Percentiles rank a stretch among this genome's conserved stretches.
phyloP scores from a whole-genome alignment of 2,329 filamentous ascomycete species.

The Fusarium marasasianum region DNA sequence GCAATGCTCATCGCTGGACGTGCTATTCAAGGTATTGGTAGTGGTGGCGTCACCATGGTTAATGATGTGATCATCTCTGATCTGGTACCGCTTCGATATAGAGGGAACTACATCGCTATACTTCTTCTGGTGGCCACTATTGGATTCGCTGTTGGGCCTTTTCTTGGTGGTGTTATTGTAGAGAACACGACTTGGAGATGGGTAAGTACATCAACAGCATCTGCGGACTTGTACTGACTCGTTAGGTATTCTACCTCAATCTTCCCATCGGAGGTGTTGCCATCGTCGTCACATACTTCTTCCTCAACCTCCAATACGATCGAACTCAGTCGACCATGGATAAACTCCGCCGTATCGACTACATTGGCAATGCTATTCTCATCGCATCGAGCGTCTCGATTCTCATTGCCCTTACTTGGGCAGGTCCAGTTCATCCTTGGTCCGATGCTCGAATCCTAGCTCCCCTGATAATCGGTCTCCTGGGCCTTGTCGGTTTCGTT shows the following conservation, averaged over 20 bases:
- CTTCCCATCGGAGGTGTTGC: slow-evolving; percentile 50
- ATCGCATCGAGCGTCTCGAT: slow-evolving; percentile 51
- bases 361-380: slow-evolving; percentile 54
- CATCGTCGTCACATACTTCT: slow-evolving; percentile 46
- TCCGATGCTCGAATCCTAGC: slow-evolving; percentile 49
- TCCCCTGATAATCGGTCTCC: slow-evolving; percentile 49
- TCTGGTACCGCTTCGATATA: slow-evolving; percentile 58
- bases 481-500: slow-evolving; percentile 30
- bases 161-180: slow-evolving; percentile 45
- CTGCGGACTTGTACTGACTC: not conserved
- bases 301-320: slow-evolving; percentile 51
- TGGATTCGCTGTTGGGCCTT: slow-evolving; percentile 48
- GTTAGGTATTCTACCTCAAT: slow-evolving; percentile 55
- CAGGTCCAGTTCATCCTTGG: slow-evolving; percentile 56
- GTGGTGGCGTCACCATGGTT: slow-evolving; percentile 45
- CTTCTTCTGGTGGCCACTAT: slow-evolving; percentile 47
- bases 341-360: slow-evolving; percentile 55
- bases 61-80: slow-evolving; percentile 52
- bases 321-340: slow-evolving; percentile 29
- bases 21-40: slow-evolving; percentile 54
- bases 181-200: slow-evolving; percentile 52
- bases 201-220: slow-evolving; percentile 18
- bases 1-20: slow-evolving; percentile 55
- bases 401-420: slow-evolving; percentile 56
- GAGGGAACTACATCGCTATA: slow-evolving; percentile 54